phyloP scores from a whole-genome alignment of 2,329 filamentous ascomycete species.

The Beauveria bassiana region DNA sequence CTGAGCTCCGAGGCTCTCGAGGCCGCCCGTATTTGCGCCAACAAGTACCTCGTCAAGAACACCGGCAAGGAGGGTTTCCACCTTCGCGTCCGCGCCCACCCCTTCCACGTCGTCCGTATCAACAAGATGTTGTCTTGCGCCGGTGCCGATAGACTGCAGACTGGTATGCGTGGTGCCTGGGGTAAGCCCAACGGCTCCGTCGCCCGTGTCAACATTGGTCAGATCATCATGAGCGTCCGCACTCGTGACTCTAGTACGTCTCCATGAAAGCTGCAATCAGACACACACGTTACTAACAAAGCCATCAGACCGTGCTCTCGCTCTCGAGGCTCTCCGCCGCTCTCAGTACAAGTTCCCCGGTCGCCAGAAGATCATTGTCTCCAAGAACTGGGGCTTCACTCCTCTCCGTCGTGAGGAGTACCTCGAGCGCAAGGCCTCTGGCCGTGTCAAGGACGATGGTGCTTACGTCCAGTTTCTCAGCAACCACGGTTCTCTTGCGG shows the following conservation, averaged over 20 bases:
- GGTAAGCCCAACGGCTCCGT: conserved; percentile 99
- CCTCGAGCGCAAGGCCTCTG: conserved; percentile 86
- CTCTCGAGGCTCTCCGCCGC: conserved; percentile 97
- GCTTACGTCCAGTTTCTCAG: conserved; percentile 98
- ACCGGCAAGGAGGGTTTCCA: conserved; percentile 68
- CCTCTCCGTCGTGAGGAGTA: conserved; percentile 97
- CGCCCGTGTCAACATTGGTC: conserved; percentile 99
- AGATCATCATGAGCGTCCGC: conserved; percentile 95
- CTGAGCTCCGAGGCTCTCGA: conserved; percentile 98
- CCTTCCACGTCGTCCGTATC: conserved; percentile 99
- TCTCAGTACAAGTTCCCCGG: conserved; percentile 99
- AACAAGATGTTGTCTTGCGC: conserved; percentile 99
- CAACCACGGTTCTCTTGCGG: conserved; percentile 78
- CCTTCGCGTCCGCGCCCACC: conserved; percentile 80
- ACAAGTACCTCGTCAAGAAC: conserved; percentile 84
- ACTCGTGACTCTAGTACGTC: conserved; percentile 84
- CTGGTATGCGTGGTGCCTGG: conserved; percentile 99
- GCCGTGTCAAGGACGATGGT: conserved; percentile 92
- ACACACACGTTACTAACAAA: conserved; percentile 9
- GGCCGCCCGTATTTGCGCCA: conserved; percentile 99
- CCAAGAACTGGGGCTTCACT: conserved; percentile 99
- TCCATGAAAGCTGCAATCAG: too few relatives aligned
- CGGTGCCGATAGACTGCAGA: conserved; percentile 99
- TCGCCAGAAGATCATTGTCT: conserved; percentile 99
- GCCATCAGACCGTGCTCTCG: conserved; percentile 67